Evolutionary conservation across 495 filamentous ascomycete species (phyloP).

Genomic region (Penicillium odoratum): DNA sequence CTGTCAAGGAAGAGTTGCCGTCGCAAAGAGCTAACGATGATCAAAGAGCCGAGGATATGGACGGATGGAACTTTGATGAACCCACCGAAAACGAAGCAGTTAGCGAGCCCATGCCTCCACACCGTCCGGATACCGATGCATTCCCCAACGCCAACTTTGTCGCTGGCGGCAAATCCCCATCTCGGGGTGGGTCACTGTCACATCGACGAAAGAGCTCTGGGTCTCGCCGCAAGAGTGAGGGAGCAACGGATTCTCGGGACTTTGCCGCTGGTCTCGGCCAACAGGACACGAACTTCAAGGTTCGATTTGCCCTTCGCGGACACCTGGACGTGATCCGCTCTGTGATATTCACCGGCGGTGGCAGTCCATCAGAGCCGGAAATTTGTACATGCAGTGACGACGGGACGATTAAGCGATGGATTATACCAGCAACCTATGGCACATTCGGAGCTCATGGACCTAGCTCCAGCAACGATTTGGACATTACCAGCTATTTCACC

Average conservation of each 20-base stretch:
- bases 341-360: slow-evolving; percentile 93
- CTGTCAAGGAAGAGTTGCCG: slow-evolving; percentile 35
- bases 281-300: slow-evolving; percentile 73
- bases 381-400: slow-evolving; percentile 97
- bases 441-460: slow-evolving; percentile 53
- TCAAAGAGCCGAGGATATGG: slow-evolving; percentile 52
- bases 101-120: slow-evolving; percentile 52
- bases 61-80: slow-evolving; percentile 94
- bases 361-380: slow-evolving; percentile 90
- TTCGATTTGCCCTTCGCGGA: slow-evolving; percentile 86
- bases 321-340: slow-evolving; percentile 92
- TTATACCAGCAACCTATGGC: slow-evolving; percentile 78
- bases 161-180: slow-evolving; percentile 68
- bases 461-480: slow-evolving; percentile 67
- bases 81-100: slow-evolving; percentile 41
- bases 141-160: slow-evolving; percentile 83
- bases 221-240: slow-evolving; percentile 60
- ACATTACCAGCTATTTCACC: slow-evolving; percentile 90
- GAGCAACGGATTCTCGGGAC: slow-evolving; percentile 49
- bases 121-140: slow-evolving; percentile 76
- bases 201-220: slow-evolving; percentile 84
- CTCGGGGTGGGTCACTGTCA: slow-evolving; percentile 60
- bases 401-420: slow-evolving; percentile 93
- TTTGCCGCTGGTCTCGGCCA: slow-evolving; percentile 31
- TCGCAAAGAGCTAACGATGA: slow-evolving; percentile 37